Base-by-base conservation (phyloP, 78 protist genomes). In the Dictyostelium brefeldianum region DNA sequence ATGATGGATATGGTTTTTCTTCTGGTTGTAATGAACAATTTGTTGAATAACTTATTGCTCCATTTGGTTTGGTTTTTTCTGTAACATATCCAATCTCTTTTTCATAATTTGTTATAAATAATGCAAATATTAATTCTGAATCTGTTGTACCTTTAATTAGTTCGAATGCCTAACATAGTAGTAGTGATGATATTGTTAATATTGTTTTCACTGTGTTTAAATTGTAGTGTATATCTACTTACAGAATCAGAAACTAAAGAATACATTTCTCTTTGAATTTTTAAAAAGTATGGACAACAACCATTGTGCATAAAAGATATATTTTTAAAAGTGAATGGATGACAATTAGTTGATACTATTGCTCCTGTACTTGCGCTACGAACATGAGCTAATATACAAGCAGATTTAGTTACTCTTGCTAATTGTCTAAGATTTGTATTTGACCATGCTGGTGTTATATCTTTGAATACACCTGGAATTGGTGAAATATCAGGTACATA, bases 361-460 rank as follows among this genome's bases (percentile, higher is more conserved):
- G 93, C 83, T n/a, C 93, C 93, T 2, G 93, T 79, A 50, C 70
- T 47, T 20, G 93, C 93, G 18, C 84, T 84, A 43, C 93, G 57
- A 3, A 87, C 78, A 64, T 87, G 93, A 4, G 85, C 73, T 84
- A 78, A 67, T 27, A 87, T 77, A 17, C 93, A 87, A 12, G 79
- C 83, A 48, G 70, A 47, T 22, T 87, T 87, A 0, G 84, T 77
- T 6, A 74, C 84, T n/a, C 84, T 25, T 1, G 93, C 41, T 14
- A 87, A 77, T 50, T 87, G 93, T 59, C 84, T 53, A 12, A 87
- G 77, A 78, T 87, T 87, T 11, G 59, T 64, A 36, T 87, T 87
- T 20, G 80, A 64, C 93, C 93, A 87, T 18, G 93, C 93, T 43
- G 93, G 93, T n/a, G 93, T 87, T 62, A 87, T 87, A 77, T 87